These are phyloP conservation scores for Sporothrix phasma DNA, from an alignment of 2,329 filamentous ascomycete genomes.

Conservation along the genomic window DNA sequence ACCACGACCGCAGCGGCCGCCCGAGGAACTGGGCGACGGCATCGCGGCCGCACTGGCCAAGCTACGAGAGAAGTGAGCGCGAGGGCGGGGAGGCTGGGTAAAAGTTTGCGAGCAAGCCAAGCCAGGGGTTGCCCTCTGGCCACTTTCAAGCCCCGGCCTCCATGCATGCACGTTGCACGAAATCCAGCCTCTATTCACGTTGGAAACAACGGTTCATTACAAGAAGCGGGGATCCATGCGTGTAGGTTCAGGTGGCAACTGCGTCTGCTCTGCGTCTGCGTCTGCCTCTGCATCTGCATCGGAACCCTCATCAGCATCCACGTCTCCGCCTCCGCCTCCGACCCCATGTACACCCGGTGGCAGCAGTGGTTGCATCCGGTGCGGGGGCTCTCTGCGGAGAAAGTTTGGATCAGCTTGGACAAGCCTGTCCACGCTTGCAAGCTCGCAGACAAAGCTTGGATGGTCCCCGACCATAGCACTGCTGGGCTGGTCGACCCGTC, in stretches of 20 bases:
- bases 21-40: constrained; percentile 43
- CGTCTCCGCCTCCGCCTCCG: too few species aligned
- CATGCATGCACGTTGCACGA: constrained; percentile 2
- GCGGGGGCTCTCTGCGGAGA: too few species aligned
- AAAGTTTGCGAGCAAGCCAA: too few species aligned
- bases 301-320: too few species aligned
- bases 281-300: neutral
- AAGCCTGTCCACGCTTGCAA: too few species aligned
- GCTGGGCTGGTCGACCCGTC: neutral
- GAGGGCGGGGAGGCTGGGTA: too few species aligned
- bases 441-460: too few species aligned
- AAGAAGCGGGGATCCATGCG: neutral
- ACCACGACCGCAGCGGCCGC: constrained; percentile 17
- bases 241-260: neutral
- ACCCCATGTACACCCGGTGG: too few species aligned
- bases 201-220: neutral
- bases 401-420: too few species aligned
- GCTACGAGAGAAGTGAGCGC: constrained; percentile 39
- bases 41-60: constrained; percentile 52
- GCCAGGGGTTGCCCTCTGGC: neutral
- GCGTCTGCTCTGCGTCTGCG: neutral
- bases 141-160: neutral
- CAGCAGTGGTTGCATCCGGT: too few species aligned
- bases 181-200: neutral
- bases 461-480: too few species aligned